Percentiles rank a stretch among this genome's conserved stretches.
phyloP scores from a whole-genome alignment of 768 basidiomycete species.

The Mrakia gelida region DNA sequence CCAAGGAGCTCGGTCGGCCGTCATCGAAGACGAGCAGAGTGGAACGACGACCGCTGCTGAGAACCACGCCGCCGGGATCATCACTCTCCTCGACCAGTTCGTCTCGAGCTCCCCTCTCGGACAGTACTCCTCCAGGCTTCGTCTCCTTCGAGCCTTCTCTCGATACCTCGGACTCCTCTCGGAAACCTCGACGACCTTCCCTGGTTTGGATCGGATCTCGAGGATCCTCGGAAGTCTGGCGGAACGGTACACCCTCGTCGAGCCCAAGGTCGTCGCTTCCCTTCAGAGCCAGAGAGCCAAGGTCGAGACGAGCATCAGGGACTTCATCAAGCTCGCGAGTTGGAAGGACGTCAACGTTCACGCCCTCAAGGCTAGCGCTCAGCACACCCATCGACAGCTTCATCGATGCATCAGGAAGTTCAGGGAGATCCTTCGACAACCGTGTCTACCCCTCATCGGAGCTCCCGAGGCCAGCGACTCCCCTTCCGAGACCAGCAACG shows the following conservation, averaged over 20 bases:
- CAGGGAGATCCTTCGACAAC: conserved; percentile 78
- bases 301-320: conserved; percentile 75
- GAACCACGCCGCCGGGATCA: conserved; percentile 49
- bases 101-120: conserved; percentile 72
- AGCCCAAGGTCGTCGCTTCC: conserved; percentile 49
- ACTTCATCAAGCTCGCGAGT: conserved; percentile 88
- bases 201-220: conserved; percentile 52
- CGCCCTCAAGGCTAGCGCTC: conserved; percentile 85
- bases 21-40: conserved; percentile 42
- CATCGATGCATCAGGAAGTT: conserved; percentile 89
- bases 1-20: conserved; percentile 52
- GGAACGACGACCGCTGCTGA: conserved; percentile 33
- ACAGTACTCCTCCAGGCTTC: conserved; percentile 67
- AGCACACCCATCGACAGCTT: conserved; percentile 80
- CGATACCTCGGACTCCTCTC: conserved; percentile 50
- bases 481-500: conserved; percentile 1
- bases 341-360: conserved; percentile 98
- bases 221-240: conserved; percentile 60
- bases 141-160: conserved; percentile 65
- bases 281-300: conserved; percentile 56
- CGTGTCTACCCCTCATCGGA: conserved; percentile 40
- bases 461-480: conserved; percentile 18
- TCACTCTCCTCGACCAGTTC: conserved; percentile 77
- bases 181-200: conserved; percentile 32
- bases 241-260: conserved; percentile 62